Evolutionary conservation across 1,139 yeast genomes (phyloP).

Genomic region (Geotrichum australiense): DNA sequence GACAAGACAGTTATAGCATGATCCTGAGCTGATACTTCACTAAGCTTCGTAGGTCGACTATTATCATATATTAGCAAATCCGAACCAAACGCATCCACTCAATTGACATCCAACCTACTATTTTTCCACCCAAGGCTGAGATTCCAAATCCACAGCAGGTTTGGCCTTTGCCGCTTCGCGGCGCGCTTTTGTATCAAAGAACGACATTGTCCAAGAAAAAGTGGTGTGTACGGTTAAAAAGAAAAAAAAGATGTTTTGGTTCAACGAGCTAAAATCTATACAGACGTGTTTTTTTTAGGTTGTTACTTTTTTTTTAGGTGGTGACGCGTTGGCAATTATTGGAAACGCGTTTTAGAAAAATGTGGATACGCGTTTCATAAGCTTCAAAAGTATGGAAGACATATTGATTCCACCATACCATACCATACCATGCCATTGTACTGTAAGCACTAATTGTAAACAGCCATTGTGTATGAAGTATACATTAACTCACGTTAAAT

Average conservation of each 20-base stretch:
- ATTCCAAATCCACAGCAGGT: conserved; percentile 1
- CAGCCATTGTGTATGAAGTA: too few species aligned
- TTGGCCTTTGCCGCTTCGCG: conserved; percentile 14
- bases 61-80: not conserved
- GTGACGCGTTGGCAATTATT: too few species aligned
- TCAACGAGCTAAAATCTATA: too few species aligned
- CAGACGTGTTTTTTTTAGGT: too few species aligned
- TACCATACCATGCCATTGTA: too few species aligned
- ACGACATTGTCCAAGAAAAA: conserved; percentile 13
- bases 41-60: conserved; percentile 70
- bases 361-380: too few species aligned
- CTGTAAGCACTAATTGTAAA: too few species aligned
- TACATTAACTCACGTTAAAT: too few species aligned
- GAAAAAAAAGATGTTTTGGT: not conserved
- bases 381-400: too few species aligned
- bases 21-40: conserved; percentile 87
- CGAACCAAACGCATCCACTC: not conserved
- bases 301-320: too few species aligned
- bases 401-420: too few species aligned
- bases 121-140: conserved; percentile 67
- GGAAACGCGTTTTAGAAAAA: too few species aligned
- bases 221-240: not conserved
- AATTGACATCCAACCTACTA: conserved; percentile 37
- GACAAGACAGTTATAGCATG: conserved; percentile 83
- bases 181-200: conserved; percentile 18